Evolutionary conservation across 306 rosid species (phyloP).

Genomic region (Medicago truncatula): MtrunA17r5.0-ANR NC_053044.1:1244001-1244500

Average conservation of each 20-base stretch:
- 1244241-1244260: neutral
- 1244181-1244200: neutral
- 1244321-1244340: neutral
- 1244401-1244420: neutral
- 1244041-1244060: conserved; percentile 65
- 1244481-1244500: too few relatives aligned
- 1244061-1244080: conserved; percentile 59
- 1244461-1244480: too few relatives aligned
- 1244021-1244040: conserved; percentile 63
- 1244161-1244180: conserved; percentile 32
- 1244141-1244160: conserved; percentile 19
- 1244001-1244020: conserved; percentile 88
- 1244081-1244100: conserved; percentile 8
- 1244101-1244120: conserved; percentile 26
- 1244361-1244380: neutral
- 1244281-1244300: too few relatives aligned
- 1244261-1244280: too few relatives aligned
- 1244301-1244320: too few relatives aligned
- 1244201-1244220: conserved; percentile 24
- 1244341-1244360: neutral
- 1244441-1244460: neutral
- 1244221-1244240: conserved; percentile 25
- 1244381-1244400: neutral
- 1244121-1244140: conserved; percentile 20
- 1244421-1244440: neutral